Evolutionary conservation across 1,284 basidiomycete species (phyloP).

Genomic region (Pseudomicrostroma phylloplanum): DNA sequence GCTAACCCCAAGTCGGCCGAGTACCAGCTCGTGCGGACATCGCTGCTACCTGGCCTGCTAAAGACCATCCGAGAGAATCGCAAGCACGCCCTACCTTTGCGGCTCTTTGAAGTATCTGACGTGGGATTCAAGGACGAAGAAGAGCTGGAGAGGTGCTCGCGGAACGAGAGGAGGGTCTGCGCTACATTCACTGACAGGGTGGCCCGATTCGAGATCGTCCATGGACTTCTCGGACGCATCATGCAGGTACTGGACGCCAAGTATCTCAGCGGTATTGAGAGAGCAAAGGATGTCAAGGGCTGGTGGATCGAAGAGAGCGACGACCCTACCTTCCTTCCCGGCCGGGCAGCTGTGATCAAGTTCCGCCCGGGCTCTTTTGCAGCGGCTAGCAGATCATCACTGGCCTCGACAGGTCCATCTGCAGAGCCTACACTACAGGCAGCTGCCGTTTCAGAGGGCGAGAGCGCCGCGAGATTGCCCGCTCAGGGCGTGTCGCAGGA

Average conservation of each 20-base stretch:
- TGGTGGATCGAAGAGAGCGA: conserved; percentile 85
- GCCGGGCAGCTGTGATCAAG: conserved; percentile 82
- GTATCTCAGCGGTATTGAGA: conserved; percentile 57
- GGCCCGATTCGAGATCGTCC: conserved; percentile 93
- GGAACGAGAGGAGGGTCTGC: conserved; percentile 78
- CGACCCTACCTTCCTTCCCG: conserved; percentile 87
- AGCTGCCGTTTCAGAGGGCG: not conserved
- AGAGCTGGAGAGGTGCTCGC: conserved; percentile 67
- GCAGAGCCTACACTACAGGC: not conserved
- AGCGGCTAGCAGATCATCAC: too few species aligned
- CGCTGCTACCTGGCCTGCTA: conserved; percentile 85
- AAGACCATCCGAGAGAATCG: conserved; percentile 97
- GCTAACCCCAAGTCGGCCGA: conserved; percentile 96
- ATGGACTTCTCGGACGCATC: conserved; percentile 83
- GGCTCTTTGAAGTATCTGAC: conserved; percentile 89
- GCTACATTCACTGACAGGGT: conserved; percentile 93
- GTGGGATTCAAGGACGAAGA: conserved; percentile 78
- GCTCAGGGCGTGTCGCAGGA: conserved; percentile 8
- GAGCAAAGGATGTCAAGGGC: conserved; percentile 58
- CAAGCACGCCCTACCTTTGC: conserved; percentile 83
- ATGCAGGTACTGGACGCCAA: conserved; percentile 93
- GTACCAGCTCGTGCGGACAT: conserved; percentile 95
- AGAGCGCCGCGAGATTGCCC: conserved; percentile 4
- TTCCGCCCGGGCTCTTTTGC: conserved; percentile 59
- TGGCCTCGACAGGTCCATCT: not conserved